Conservation (phyloP, 2,329 filamentous ascomycete genomes). For the Ascochyta rabiei region DNA sequence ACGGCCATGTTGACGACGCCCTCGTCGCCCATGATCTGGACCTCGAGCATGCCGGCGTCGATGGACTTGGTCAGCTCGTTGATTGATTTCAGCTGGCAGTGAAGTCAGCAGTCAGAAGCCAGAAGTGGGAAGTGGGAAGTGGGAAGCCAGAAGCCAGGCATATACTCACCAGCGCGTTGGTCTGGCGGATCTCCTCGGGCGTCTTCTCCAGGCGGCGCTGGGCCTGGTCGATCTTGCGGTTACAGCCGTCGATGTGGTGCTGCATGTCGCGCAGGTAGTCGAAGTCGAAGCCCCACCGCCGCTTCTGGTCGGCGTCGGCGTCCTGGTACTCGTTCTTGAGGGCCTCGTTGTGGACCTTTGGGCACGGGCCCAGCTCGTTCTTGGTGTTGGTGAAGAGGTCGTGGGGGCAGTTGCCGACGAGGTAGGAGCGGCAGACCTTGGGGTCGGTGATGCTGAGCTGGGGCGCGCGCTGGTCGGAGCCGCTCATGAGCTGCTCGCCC, state of each 20-base stretch:
- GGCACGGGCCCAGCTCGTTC: constrained; percentile 90
- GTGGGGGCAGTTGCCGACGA: constrained; percentile 93
- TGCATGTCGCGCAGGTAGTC: constrained; percentile 96
- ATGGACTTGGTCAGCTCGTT: constrained; percentile 79
- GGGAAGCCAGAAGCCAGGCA: too few relatives aligned
- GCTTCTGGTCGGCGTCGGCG: constrained; percentile 72
- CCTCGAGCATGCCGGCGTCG: constrained; percentile 81
- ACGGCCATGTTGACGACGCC: constrained; percentile 81
- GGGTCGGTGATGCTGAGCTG: constrained; percentile 88
- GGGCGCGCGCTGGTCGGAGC: constrained; percentile 74
- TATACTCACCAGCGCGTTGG: constrained; percentile 73
- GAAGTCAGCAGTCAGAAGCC: not conserved
- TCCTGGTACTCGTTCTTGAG: constrained; percentile 88
- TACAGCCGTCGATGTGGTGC: constrained; percentile 96
- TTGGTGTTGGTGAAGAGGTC: constrained; percentile 99
- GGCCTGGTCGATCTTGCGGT: constrained; percentile 87
- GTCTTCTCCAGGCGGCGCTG: constrained; percentile 95
- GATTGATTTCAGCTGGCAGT: constrained; percentile 75
- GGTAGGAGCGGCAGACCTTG: constrained; percentile 93
- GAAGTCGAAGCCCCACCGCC: constrained; percentile 87
- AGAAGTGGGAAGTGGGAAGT: not conserved
- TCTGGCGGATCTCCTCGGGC: constrained; percentile 95
- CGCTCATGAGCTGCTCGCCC: constrained; percentile 76
- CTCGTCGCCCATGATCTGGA: constrained; percentile 82
- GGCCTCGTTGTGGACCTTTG: constrained; percentile 85